phyloP scores from a whole-genome alignment of 768 basidiomycete genomes.

The Hemileccinum rubropunctum region DNA sequence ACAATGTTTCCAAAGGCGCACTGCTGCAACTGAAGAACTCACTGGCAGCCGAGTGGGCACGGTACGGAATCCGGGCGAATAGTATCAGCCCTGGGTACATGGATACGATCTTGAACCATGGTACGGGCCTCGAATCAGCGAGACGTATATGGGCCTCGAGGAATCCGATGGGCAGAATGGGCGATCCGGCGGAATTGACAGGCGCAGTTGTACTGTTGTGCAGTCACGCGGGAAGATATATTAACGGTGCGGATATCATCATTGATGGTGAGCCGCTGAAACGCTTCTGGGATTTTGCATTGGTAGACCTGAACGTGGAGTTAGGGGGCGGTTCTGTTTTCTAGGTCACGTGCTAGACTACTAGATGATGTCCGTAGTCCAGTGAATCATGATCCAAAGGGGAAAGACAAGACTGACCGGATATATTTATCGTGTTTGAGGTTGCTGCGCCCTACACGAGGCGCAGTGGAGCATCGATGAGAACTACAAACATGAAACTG shows the following conservation, averaged over 20 bases:
- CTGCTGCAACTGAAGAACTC: slow-evolving; percentile 38
- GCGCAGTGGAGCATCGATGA: no score
- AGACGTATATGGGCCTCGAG: slow-evolving; percentile 37
- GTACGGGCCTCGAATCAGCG: slow-evolving; percentile 30
- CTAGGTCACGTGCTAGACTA: not conserved
- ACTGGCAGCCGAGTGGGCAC: slow-evolving; percentile 42
- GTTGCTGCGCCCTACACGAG: no score
- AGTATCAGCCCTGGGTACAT: slow-evolving; percentile 44
- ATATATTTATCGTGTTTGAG: no score
- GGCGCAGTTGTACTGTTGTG: slow-evolving; percentile 41
- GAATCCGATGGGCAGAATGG: slow-evolving; percentile 45
- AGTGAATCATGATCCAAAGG: not conserved
- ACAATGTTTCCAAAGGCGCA: slow-evolving; percentile 43
- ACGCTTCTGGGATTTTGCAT: not conserved
- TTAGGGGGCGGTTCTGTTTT: slow-evolving; percentile 14
- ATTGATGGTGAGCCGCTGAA: slow-evolving; percentile 40
- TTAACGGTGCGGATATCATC: slow-evolving; percentile 42
- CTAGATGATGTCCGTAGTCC: no score
- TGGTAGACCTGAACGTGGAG: no score
- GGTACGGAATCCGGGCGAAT: slow-evolving; percentile 42
- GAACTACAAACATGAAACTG: no score
- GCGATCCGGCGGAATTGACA: slow-evolving; percentile 38
- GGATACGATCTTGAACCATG: slow-evolving; percentile 41
- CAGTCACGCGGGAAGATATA: slow-evolving; percentile 41
- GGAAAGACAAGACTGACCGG: no score